Evolutionary conservation across 164 flowering plant genomes (phyloP), one percentile per base, ranked within the genome.

Genomic region (Vitis cinerea): DNA sequence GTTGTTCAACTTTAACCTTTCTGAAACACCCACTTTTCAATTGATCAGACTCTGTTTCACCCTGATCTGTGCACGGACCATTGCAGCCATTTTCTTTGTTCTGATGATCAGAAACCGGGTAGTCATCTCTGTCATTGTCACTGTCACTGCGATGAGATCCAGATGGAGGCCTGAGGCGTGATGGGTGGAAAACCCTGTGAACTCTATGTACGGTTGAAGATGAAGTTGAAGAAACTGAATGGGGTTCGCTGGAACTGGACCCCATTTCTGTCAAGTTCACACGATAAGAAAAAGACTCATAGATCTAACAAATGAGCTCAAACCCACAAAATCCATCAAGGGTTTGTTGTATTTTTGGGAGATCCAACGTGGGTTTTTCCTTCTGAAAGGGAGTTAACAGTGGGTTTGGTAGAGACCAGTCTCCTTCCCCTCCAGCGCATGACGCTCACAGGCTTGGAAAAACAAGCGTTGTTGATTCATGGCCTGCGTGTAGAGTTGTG

Each of bases 401-500:
- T 37, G 44, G 7, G 44, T 37, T 37, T 37, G 7, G 44, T 37
- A 97, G 88, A 27, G 94, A 83, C 47, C 99, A 93, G 73, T 93
- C 98, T 83, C 93, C 93, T 59, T 98, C 99, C 29, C 98, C 99
- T 50, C 90, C 97, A 70, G 90, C 59, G 59, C 99, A 98, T 95
- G 71, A 74, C 81, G 74, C 63, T 56, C 61, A 64, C 23, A 19
- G 1, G 23, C 23, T 19, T 19, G 23, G 23, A 1, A 19, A 19
- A 19, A 19, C 23, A 19, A 19, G 23, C 1, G 23, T 19, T 19
- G 23, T 19, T 19, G 23, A 19, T 19, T 19, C 23, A 19, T 19
- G 23, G 23, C 23, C 23, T 19, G 23, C 23, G 23, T 19, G 23
- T 19, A 19, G 23, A 19, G 23, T 19, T 19, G 23, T 19, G 23